phyloP scores from a whole-genome alignment of 495 filamentous ascomycete genomes.

The Penicillium pancosmium region DNA sequence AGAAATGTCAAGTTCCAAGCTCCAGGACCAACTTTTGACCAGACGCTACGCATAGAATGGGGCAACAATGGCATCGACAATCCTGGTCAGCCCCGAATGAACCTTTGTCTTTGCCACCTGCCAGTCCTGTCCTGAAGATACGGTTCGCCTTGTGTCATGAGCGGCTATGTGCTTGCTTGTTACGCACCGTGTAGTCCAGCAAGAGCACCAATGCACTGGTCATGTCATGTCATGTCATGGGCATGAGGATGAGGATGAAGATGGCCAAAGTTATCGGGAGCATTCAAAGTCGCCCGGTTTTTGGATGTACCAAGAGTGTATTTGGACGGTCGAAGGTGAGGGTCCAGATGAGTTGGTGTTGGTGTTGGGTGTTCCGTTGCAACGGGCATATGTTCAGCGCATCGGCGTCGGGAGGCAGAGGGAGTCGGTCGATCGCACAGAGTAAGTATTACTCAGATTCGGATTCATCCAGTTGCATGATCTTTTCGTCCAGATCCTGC shows the following conservation, averaged over 20 bases:
- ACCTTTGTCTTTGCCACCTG: no score
- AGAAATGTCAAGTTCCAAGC: no score
- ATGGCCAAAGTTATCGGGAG: no score
- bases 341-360: neutral
- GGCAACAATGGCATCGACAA: no score
- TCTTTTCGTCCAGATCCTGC: slow-evolving; percentile 57
- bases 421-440: neutral
- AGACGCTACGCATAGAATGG: no score
- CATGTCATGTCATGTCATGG: neutral
- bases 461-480: slow-evolving; percentile 55
- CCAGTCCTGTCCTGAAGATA: no score
- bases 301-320: no score
- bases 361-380: neutral
- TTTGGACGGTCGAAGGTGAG: neutral
- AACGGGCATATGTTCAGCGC: neutral
- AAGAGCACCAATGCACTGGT: neutral
- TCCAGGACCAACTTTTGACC: no score
- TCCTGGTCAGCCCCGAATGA: no score
- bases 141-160: neutral
- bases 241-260: neutral
- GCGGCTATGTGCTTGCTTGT: no score
- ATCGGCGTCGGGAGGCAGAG: neutral
- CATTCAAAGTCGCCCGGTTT: no score
- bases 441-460: slow-evolving; percentile 44
- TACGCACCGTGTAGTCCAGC: neutral